Base-by-base conservation (phyloP, 495 filamentous ascomycete genomes). In the Aspergillus panamensis region DNA sequence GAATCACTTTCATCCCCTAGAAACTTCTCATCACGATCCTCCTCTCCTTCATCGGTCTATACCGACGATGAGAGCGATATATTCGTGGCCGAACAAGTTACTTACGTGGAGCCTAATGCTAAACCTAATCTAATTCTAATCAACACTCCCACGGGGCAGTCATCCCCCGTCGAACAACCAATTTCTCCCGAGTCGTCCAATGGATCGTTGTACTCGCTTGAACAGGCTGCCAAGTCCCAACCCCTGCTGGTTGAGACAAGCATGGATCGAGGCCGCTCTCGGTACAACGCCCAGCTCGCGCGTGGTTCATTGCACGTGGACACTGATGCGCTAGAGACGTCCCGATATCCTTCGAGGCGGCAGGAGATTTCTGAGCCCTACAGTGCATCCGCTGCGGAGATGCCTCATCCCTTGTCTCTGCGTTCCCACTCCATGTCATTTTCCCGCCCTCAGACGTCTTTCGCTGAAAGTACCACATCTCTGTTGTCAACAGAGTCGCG, bases 61-160 rank as follows among this genome's bases (percentile, higher is more conserved):
- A 74, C 71, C 0, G 63, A 72, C 43, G 72, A 77, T 29, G 65
- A 69, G 3, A 68, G 70, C 5, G 72, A 77, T 48, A 61, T 77
- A 32, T 67, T 69, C 45, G 63, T 71, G 31, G 74, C 74, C 6
- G 67, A 71, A 61, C 68, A 73, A 55, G 65, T 77, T 57, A 72
- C 63, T 7, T 59, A 72, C 45, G 64, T 70, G 29, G 69, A 73
- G 54, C 74, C 73, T 14, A 56, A 33, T 6, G 62, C 67, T 17
- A 72, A 68, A 31, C 74, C 74, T 30, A 72, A 67, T 19, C 51
- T 77, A 59, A 70, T 77, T 29, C 63, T 73, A 58, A 74, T 77
- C 57, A 72, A 69, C 30, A 66, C 73, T 9, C 51, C 66, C 25
- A 48, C 65, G 16, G 56, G 58, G 21, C 37, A 53, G 0, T 58